Percentiles rank a stretch among this genome's conserved stretches.
These are phyloP conservation scores for Trifolium fragiferum DNA, from an alignment of 306 rosid species.

Conservation along the genomic window DNA sequence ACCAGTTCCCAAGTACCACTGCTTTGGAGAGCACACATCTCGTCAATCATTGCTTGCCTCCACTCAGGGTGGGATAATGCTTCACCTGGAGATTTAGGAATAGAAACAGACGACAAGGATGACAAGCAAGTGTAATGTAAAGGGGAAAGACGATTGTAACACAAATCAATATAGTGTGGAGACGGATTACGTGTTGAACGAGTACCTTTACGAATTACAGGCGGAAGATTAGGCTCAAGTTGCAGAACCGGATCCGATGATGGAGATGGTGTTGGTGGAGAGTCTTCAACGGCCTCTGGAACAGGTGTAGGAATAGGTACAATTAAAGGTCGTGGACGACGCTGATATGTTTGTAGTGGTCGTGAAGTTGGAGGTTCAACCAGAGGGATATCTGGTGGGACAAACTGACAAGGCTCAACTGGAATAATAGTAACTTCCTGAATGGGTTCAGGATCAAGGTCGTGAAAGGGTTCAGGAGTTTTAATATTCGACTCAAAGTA, in stretches of 20 bases:
- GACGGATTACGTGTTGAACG: too few relatives aligned
- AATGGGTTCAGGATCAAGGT: neutral
- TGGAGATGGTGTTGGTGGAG: neutral
- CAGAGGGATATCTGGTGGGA: neutral
- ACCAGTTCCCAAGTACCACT: too few relatives aligned
- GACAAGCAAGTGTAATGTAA: too few relatives aligned
- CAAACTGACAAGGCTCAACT: neutral
- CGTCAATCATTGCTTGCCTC: too few relatives aligned
- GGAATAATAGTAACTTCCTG: neutral
- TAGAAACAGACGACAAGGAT: too few relatives aligned
- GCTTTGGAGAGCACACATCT: too few relatives aligned
- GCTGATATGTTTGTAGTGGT: neutral
- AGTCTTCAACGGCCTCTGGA: neutral
- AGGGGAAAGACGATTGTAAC: too few relatives aligned
- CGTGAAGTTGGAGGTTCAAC: neutral
- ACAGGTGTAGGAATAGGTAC: neutral
- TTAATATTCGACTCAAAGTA: neutral
- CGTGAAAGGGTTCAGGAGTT: neutral
- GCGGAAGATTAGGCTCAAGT: too few relatives aligned
- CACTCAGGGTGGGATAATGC: too few relatives aligned
- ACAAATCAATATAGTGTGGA: too few relatives aligned
- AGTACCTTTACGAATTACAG: too few relatives aligned
- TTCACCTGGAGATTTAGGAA: too few relatives aligned
- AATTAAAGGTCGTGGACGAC: neutral
- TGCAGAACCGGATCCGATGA: neutral